phyloP scores from a whole-genome alignment of 2,329 filamentous ascomycete genomes.

The Verticillium zaregamsianum region DNA sequence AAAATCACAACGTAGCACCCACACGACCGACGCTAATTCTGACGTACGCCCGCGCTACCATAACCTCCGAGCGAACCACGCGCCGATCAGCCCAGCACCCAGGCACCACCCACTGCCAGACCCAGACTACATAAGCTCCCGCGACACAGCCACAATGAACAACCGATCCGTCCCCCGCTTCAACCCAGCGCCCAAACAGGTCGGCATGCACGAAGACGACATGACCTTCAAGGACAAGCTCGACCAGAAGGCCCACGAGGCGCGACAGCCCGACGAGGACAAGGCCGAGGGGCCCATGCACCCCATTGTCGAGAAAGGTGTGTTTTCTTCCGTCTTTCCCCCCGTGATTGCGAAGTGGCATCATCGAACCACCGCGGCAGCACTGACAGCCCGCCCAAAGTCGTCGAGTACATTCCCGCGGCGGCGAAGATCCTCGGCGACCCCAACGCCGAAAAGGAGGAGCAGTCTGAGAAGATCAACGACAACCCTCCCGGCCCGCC shows the following conservation, averaged over 20 bases:
- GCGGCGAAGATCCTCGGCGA: slow-evolving; percentile 36
- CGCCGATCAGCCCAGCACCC: neutral
- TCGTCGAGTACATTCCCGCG: slow-evolving; percentile 39
- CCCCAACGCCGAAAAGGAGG: slow-evolving; percentile 20
- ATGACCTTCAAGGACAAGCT: slow-evolving; percentile 38
- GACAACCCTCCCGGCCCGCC: slow-evolving; percentile 29
- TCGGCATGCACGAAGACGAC: neutral
- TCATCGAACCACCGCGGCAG: neutral
- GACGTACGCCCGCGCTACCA: neutral
- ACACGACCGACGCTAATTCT: neutral
- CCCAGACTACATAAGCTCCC: neutral
- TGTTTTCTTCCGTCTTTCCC: neutral
- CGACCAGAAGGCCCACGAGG: slow-evolving; percentile 34
- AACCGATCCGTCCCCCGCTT: neutral
- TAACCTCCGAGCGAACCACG: neutral
- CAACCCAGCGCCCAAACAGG: neutral
- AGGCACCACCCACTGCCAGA: neutral
- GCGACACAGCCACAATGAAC: neutral
- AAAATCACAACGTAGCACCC: neutral
- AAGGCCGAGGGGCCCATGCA: slow-evolving; percentile 19
- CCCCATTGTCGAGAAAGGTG: slow-evolving; percentile 40
- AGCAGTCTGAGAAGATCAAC: slow-evolving; percentile 6
- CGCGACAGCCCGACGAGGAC: slow-evolving; percentile 18
- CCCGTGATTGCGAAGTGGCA: too few relatives aligned
- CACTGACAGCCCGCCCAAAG: slow-evolving; percentile 18